These are phyloP conservation scores for Effrenium voratum DNA, from an alignment of 73 alveolate species.

Conservation along the genomic window DNA sequence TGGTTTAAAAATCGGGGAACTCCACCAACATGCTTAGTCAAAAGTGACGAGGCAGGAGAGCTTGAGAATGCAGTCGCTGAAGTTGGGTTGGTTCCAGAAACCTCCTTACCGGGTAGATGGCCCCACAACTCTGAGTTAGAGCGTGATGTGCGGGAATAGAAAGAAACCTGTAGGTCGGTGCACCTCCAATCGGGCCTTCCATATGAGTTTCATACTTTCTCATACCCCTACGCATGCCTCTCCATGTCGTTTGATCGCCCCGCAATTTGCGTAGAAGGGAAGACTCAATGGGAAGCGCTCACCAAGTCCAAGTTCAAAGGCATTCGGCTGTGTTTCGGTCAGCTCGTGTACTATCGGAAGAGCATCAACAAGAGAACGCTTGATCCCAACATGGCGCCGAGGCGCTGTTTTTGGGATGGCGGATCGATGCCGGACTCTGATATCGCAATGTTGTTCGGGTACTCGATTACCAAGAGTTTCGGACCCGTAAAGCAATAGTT, in stretches of 20 bases:
- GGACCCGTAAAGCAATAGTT: not conserved
- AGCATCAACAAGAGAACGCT: not conserved
- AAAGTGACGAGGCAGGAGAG: constrained; percentile 23
- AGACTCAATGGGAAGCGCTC: not conserved
- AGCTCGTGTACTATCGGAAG: not conserved
- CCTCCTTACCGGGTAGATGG: constrained; percentile 17
- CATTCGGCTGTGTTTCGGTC: not conserved
- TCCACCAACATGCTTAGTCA: not conserved
- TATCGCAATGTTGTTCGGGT: not conserved
- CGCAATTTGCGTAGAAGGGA: not conserved
- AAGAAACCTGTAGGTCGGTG: not conserved
- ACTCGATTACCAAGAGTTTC: not conserved
- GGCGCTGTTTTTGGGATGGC: constrained; percentile 25
- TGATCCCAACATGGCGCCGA: constrained; percentile 19
- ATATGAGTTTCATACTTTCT: not conserved
- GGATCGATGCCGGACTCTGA: not conserved
- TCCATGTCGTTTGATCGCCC: not conserved
- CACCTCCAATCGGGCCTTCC: constrained; percentile 24
- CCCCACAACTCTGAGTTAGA: constrained; percentile 21
- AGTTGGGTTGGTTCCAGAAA: constrained; percentile 14
- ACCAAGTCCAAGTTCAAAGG: not conserved
- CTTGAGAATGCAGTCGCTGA: not conserved
- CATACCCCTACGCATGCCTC: not conserved
- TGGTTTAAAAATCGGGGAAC: not conserved
- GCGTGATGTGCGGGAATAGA: constrained; percentile 29